Base-by-base conservation (phyloP, 2,329 filamentous ascomycete genomes). In the Colletotrichum paranaense region DNA sequence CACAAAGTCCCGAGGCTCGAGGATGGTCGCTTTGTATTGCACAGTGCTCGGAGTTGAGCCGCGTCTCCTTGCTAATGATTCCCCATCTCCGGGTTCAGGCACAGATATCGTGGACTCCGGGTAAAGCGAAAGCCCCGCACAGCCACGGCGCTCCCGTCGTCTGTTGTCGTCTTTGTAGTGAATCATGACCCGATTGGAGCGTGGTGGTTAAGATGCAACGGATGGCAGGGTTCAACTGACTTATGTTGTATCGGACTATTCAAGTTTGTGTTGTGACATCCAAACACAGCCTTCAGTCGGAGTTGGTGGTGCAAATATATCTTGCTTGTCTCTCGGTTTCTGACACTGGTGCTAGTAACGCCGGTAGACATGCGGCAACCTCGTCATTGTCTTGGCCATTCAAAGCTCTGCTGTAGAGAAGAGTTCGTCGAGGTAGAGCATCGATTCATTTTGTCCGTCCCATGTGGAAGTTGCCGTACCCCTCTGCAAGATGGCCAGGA, bases 1-100 rank as follows among this genome's bases (percentile, higher is more conserved):
- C 60, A 65, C 60, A 66, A 56, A 32, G 26, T 32, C 30, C 60
- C 46, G 56, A 62, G 32, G 67, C 24, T 67, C 56, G 71, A 30
- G 56, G 67, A 62, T 66, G 55, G 19, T 19, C 24, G 49, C 55
- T 55, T 42, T 70, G 71, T 70, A 70, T 46, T 49, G 38, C 71
- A 73, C 71, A 73, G 71, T 73, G 67, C 38, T 57, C 22, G 60
- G 62, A 65, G 26, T 62, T 60, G 26, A 30, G 55, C 55, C 16
- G 55, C 55, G 26, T 19, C 16, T 38, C 14, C 35, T 3, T 35
- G 52, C 26, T 28, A 12, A 24, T 12, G 11, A 38, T 26, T 26
- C 52, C 9, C 49, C 49, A 32, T 38, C 30, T 55, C 55, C 53
- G 53, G 55, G 59, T 22, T 60, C 53, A 49, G 42, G 8, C n/a